Percentiles rank a stretch among this genome's conserved stretches.
phyloP scores from a whole-genome alignment of 805 yeast genomes.

The Candida coquimbonensis region DNA sequence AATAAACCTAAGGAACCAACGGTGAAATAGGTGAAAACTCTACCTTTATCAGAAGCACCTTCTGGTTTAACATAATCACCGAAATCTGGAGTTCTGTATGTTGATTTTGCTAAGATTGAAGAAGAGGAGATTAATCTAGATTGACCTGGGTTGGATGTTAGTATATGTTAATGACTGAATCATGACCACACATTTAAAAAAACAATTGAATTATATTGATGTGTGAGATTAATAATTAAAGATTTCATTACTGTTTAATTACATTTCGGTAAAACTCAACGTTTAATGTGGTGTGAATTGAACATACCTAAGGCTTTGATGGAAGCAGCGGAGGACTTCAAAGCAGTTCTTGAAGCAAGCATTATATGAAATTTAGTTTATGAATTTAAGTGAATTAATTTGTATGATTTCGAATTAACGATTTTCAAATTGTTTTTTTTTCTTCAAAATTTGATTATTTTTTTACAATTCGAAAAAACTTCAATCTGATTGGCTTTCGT shows the following conservation, averaged over 20 bases:
- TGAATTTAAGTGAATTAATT: neutral
- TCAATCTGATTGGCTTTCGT: conserved; percentile 21
- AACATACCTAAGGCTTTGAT: conserved; percentile 23
- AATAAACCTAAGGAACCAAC: conserved; percentile 91
- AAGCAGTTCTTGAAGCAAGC: conserved; percentile 25
- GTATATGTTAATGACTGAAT: too few relatives aligned
- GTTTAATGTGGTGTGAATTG: too few relatives aligned
- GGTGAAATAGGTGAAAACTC: conserved; percentile 93
- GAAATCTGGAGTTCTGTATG: conserved; percentile 89
- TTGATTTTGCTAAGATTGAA: conserved; percentile 51
- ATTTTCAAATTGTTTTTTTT: conserved; percentile 1
- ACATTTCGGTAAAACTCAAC: neutral
- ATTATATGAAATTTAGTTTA: conserved; percentile 8
- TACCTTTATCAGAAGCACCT: conserved; percentile 65
- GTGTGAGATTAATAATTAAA: too few relatives aligned
- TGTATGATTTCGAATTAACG: neutral
- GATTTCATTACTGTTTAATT: too few relatives aligned
- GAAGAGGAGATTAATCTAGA: conserved; percentile 28
- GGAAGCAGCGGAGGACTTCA: conserved; percentile 17
- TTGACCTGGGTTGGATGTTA: conserved; percentile 11
- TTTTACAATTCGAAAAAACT: conserved; percentile 19
- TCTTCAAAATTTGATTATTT: neutral
- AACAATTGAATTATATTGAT: too few relatives aligned
- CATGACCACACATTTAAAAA: too few relatives aligned
- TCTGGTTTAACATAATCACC: conserved; percentile 68